These are phyloP conservation scores for Phytophthora idaei DNA, from an alignment of 352 stramenopile genomes.

Conservation along the genomic window DNA sequence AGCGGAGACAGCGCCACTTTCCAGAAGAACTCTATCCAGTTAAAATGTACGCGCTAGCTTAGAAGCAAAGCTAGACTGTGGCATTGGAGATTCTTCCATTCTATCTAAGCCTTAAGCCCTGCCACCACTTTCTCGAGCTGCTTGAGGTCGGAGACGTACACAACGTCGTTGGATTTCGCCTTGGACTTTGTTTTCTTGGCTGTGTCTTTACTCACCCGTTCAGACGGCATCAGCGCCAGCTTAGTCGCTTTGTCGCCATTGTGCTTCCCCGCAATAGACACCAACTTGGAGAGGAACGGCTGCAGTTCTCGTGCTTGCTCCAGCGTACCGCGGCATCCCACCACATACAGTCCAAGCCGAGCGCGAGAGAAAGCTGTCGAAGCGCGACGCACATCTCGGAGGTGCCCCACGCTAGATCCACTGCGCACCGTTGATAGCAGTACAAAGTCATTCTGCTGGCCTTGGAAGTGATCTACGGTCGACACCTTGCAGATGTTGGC, in stretches of 20 bases:
- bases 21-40: constrained; percentile 95
- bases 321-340: constrained; percentile 82
- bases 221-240: constrained; percentile 43
- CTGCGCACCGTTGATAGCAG: constrained; percentile 95
- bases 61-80: constrained; percentile 15
- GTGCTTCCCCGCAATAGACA: constrained; percentile 27
- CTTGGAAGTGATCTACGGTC: constrained; percentile 96
- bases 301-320: constrained; percentile 74
- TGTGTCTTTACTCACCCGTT: constrained; percentile 32
- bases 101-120: constrained; percentile 24
- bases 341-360: constrained; percentile 94
- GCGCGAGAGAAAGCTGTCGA: constrained; percentile 93
- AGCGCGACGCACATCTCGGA: constrained; percentile 92
- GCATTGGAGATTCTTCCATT: background rate
- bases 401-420: constrained; percentile 80
- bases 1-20: constrained; percentile 92
- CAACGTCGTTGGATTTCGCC: constrained; percentile 21
- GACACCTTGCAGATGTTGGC: constrained; percentile 57
- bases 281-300: constrained; percentile 47
- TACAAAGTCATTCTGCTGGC: constrained; percentile 96
- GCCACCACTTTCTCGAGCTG: constrained; percentile 37
- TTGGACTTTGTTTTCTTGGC: constrained; percentile 26
- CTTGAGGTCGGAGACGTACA: constrained; percentile 35
- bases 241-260: constrained; percentile 35
- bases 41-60: constrained; percentile 92